phyloP scores from a whole-genome alignment of 164 flowering plant genomes.

The Annona cherimola region DNA sequence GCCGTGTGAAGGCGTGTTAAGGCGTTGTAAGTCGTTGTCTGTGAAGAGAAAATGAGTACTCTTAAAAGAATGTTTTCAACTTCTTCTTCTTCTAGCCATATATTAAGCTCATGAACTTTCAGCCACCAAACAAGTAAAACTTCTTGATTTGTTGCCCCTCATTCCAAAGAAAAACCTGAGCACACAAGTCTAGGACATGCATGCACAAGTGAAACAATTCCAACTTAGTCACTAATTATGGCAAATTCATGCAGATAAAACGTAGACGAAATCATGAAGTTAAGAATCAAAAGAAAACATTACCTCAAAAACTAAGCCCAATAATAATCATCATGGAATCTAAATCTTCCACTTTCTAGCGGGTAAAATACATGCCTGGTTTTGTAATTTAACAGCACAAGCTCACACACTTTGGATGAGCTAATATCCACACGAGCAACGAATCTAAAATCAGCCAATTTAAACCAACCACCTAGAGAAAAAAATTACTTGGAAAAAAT shows the following conservation, averaged over 20 bases:
- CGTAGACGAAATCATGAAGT: background rate
- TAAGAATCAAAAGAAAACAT: background rate
- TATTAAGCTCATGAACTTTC: too few species aligned
- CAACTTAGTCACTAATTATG: background rate
- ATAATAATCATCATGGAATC: slow-evolving; percentile 87
- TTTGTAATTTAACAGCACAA: slow-evolving; percentile 67
- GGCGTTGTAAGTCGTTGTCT: too few species aligned
- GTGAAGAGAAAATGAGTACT: too few species aligned
- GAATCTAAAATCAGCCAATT: slow-evolving; percentile 8
- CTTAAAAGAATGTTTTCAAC: too few species aligned
- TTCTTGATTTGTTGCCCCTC: background rate
- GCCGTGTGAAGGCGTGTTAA: too few species aligned
- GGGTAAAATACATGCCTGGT: slow-evolving; percentile 67
- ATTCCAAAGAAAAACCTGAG: background rate
- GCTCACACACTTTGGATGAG: slow-evolving; percentile 86
- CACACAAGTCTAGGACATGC: background rate
- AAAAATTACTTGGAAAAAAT: too few species aligned
- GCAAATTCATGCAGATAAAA: background rate
- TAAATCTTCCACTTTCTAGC: slow-evolving; percentile 48
- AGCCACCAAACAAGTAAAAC: background rate
- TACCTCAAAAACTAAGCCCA: slow-evolving; percentile 91
- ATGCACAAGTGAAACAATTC: background rate
- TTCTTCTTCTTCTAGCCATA: too few species aligned
- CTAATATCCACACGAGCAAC: slow-evolving; percentile 82
- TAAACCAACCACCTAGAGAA: background rate